phyloP scores from a whole-genome alignment of 2,329 filamentous ascomycete genomes.

The Bipolaris victoriae region DNA sequence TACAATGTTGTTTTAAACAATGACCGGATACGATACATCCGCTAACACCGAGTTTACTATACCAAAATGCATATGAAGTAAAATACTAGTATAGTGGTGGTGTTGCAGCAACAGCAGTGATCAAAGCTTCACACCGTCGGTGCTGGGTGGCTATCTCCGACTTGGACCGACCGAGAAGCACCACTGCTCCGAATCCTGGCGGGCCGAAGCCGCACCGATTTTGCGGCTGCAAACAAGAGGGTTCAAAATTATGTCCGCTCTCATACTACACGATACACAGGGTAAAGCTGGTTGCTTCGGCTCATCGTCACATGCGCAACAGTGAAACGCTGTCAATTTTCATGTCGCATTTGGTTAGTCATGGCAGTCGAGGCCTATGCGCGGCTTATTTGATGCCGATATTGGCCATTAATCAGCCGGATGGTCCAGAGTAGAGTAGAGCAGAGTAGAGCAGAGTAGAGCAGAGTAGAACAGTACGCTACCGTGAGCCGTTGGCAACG shows the following conservation, averaged over 20 bases:
- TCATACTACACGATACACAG: neutral
- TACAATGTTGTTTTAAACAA: no score
- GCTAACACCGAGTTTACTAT: no score
- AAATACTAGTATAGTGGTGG: no score
- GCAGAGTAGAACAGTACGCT: slow-evolving; percentile 3
- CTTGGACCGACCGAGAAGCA: neutral
- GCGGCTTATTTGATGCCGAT: neutral
- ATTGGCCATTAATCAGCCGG: slow-evolving; percentile 11
- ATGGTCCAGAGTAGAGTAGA: neutral
- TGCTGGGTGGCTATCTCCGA: no score
- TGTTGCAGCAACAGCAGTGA: no score
- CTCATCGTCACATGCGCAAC: neutral
- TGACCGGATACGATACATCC: no score
- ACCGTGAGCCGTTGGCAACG: neutral
- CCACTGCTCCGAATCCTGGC: neutral
- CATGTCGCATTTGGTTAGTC: neutral
- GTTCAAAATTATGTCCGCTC: neutral
- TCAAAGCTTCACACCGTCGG: no score
- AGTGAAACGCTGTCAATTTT: neutral
- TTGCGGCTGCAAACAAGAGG: neutral
- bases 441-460: neutral
- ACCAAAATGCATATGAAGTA: no score
- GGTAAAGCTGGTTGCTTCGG: neutral
- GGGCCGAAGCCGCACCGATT: neutral
- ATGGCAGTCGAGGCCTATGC: neutral